Base-by-base conservation (phyloP, 2,329 filamentous ascomycete genomes). In the Beauveria sp. region DNA sequence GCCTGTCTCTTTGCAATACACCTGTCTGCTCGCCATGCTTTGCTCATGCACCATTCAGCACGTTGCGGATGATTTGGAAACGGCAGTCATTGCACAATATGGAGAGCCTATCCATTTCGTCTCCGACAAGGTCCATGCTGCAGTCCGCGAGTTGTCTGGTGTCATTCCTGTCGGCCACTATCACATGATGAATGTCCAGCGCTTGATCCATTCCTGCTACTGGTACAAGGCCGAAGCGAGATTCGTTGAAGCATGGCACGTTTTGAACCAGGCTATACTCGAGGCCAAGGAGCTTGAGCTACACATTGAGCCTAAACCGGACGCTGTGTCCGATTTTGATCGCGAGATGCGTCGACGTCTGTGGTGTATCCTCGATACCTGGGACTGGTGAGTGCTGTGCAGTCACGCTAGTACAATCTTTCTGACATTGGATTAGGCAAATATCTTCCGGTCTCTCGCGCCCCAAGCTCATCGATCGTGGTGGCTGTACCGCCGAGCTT, bases 391-490 rank as follows among this genome's bases (percentile, higher is more conserved):
- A 52, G 69, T 8, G 6, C n/a, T 59, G 64, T n/a, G 64, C 14
- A n/a, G 3, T 12, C 18, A 10, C 16, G 10, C 9, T 8, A 26
- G 30, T n/a, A 7, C 20, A 12, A 16, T 3, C 18, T 28, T n/a
- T 20, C 20, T 61, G 26, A 22, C 22, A 24, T 14, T 7, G 3
- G 16, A 12, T 1, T 55, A 72, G 71, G 71, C 70, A 72, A 66
- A 71, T 73, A 24, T 71, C 71, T 4, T 71, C 70, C 3, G 68
- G 70, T n/a, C 66, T 73, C 3, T 70, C 70, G 0, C 67, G 72
- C 18, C 72, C 73, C 1, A 66, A 70, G 63, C 67, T 76, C 28
- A 70, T 76, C 28, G 70, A 76, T 53, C 72, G 71, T 51, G 61
- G 65, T 22, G 70, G 73, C 43, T 72, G 68, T 43, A 66, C 74